These are phyloP conservation scores for Aspergillus leporis DNA, from an alignment of 495 filamentous ascomycete species.

Conservation along the genomic window DNA sequence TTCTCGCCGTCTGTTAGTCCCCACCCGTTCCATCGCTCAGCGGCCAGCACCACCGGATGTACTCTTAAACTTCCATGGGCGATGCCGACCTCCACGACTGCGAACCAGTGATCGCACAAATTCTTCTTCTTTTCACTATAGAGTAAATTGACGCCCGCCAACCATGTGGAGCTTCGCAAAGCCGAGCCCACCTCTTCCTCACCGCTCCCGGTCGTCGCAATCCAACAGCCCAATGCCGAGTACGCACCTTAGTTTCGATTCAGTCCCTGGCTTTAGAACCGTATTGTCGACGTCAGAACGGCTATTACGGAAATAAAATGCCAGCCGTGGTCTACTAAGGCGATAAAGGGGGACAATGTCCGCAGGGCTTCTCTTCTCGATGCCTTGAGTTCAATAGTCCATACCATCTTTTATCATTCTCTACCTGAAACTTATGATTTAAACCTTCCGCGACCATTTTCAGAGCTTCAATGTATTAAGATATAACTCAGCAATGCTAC, in stretches of 20 bases:
- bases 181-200: neutral
- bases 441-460: too few relatives aligned
- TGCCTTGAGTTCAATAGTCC: neutral
- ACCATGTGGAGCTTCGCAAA: neutral
- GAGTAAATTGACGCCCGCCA: neutral
- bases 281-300: constrained; percentile 22
- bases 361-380: neutral
- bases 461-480: too few relatives aligned
- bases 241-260: neutral
- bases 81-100: neutral
- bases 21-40: neutral
- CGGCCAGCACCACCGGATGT: neutral
- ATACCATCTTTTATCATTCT: neutral
- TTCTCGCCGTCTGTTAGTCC: neutral
- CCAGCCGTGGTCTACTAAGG: constrained; percentile 10
- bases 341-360: neutral
- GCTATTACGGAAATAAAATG: constrained; percentile 11
- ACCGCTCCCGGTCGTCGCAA: neutral
- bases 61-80: neutral
- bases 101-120: neutral
- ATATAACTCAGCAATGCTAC: constrained; percentile 1
- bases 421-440: neutral
- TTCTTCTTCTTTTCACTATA: too few relatives aligned
- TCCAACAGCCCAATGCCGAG: neutral
- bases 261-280: constrained; percentile 11